phyloP scores from a whole-genome alignment of 2,329 filamentous ascomycete species.

The Herpotrichia juniperi region DNA sequence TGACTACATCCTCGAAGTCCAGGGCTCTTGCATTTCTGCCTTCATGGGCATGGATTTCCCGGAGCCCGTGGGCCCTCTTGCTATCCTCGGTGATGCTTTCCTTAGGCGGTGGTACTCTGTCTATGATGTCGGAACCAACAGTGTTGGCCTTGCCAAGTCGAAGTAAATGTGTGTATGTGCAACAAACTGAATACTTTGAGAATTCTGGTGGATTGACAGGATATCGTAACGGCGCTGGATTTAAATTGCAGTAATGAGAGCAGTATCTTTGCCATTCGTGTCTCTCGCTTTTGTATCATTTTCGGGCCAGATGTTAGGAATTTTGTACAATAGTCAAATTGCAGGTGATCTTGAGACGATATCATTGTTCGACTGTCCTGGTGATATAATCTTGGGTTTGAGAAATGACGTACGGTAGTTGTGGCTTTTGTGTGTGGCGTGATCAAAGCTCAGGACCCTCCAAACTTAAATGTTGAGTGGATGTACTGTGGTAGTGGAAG shows the following conservation, averaged over 20 bases:
- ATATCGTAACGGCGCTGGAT: slow-evolving; percentile 17
- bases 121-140: slow-evolving; percentile 89
- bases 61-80: slow-evolving; percentile 85
- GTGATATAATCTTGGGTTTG: not conserved
- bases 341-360: slow-evolving; percentile 2
- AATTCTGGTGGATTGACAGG: not conserved
- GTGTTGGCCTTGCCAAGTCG: slow-evolving; percentile 86
- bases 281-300: slow-evolving; percentile 3
- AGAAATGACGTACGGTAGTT: slow-evolving; percentile 1
- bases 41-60: slow-evolving; percentile 94
- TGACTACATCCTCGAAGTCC: slow-evolving; percentile 96
- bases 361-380: not conserved
- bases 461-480: not conserved
- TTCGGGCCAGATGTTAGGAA: not conserved
- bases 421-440: not conserved
- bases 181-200: not conserved
- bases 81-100: slow-evolving; percentile 89
- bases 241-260: slow-evolving; percentile 27
- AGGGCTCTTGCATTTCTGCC: slow-evolving; percentile 93
- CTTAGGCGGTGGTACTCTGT: slow-evolving; percentile 90
- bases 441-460: not conserved
- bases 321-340: slow-evolving; percentile 1
- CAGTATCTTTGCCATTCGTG: slow-evolving; percentile 10
- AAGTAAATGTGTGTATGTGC: slow-evolving; percentile 59
- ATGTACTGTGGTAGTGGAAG: too few relatives aligned